These are phyloP conservation scores for Fraxinus sp. DNA, from an alignment of 305 asterid species.

Conservation along the genomic window DNA sequence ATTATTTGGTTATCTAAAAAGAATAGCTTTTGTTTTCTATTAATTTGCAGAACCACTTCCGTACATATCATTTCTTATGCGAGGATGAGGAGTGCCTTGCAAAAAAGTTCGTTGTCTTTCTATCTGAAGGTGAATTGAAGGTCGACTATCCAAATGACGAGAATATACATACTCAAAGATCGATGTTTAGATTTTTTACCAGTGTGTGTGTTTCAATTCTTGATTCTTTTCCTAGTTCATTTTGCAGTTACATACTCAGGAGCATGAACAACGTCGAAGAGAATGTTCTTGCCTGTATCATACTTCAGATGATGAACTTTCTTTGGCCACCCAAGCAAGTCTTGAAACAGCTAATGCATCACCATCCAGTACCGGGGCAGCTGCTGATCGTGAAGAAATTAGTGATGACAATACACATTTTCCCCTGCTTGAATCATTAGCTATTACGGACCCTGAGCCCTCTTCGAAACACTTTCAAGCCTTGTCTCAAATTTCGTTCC, in stretches of 20 bases:
- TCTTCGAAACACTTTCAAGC: conserved; percentile 75
- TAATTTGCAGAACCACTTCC: conserved; percentile 66
- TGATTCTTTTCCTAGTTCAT: conserved; percentile 16
- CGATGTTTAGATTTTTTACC: background rate
- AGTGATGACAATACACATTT: conserved; percentile 48
- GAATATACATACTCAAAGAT: background rate
- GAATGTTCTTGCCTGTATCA: conserved; percentile 67
- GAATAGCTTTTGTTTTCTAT: background rate
- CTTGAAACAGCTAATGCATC: conserved; percentile 47
- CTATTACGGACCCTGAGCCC: conserved; percentile 46
- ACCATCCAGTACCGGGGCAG: conserved; percentile 36
- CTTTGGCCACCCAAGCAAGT: conserved; percentile 86
- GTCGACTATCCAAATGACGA: conserved; percentile 36
- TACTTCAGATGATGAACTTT: conserved; percentile 59
- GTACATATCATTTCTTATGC: conserved; percentile 74
- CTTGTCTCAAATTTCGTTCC: conserved; percentile 67
- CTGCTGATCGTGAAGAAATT: conserved; percentile 38
- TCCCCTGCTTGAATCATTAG: conserved; percentile 55
- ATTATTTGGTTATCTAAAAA: conserved; percentile 16
- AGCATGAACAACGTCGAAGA: conserved; percentile 88
- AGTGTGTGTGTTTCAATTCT: background rate
- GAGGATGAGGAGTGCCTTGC: conserved; percentile 87
- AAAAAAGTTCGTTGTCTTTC: conserved; percentile 78
- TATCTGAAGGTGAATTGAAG: conserved; percentile 83
- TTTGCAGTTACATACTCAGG: conserved; percentile 77